Percentiles rank a stretch among this genome's conserved stretches.
phyloP scores from a whole-genome alignment of 306 rosid genomes.

The Glycine latifolia region DNA sequence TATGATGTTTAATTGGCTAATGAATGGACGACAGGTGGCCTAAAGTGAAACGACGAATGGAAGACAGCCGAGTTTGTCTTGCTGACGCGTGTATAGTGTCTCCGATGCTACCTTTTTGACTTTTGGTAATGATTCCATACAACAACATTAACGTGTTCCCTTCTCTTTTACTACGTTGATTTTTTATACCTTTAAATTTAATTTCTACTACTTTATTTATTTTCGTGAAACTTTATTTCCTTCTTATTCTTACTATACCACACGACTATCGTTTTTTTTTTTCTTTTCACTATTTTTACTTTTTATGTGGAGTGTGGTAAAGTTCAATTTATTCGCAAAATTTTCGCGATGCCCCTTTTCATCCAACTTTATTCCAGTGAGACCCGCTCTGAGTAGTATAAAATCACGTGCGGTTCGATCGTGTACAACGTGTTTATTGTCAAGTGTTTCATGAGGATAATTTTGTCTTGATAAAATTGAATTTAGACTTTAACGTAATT shows the following conservation, averaged over 20 bases:
- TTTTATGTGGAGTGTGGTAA: background rate
- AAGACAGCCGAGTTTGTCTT: slow-evolving; percentile 60
- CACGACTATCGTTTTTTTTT: background rate
- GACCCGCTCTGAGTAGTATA: background rate
- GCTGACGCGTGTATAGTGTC: slow-evolving; percentile 77
- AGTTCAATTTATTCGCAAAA: background rate
- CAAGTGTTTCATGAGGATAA: background rate
- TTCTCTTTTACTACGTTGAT: background rate
- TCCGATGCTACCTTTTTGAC: slow-evolving; percentile 62
- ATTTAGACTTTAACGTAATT: background rate
- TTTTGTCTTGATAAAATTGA: background rate
- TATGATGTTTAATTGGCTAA: slow-evolving; percentile 18
- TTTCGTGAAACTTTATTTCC: background rate
- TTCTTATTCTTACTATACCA: no score
- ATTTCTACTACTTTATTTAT: background rate
- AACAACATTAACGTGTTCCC: slow-evolving; percentile 15
- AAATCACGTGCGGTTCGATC: background rate
- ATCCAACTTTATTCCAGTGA: background rate
- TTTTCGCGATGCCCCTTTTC: no score
- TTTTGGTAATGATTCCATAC: slow-evolving; percentile 45
- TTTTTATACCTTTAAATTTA: background rate
- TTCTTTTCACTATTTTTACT: background rate
- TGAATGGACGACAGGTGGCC: slow-evolving; percentile 46
- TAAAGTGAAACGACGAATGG: slow-evolving; percentile 49
- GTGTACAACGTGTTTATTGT: background rate